Evolutionary conservation across 2,329 filamentous ascomycete species (phyloP).

Genomic region (Colletotrichum sp.): DNA sequence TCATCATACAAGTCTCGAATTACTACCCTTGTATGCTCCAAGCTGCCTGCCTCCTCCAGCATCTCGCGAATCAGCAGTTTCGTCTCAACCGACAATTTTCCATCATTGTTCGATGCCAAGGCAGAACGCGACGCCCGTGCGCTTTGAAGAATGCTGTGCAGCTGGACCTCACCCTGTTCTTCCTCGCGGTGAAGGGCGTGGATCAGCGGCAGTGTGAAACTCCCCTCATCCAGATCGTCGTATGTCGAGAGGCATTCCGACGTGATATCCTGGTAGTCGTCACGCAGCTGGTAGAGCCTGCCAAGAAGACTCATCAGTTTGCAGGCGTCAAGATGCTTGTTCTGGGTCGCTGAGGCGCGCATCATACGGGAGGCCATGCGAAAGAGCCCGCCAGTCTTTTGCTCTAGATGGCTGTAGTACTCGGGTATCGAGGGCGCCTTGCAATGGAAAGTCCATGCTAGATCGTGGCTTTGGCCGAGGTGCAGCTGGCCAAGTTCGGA

Average conservation of each 20-base stretch:
- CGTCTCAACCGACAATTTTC: not conserved
- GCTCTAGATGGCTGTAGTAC: conserved; percentile 25
- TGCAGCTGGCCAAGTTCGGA: conserved; percentile 16
- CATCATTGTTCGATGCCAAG: not conserved
- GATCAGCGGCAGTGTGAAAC: not conserved
- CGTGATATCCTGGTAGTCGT: not conserved
- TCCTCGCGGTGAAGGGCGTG: not conserved
- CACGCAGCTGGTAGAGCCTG: not conserved
- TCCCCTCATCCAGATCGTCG: not conserved
- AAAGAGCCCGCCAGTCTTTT: not conserved
- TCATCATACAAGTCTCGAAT: not conserved
- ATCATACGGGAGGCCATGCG: not conserved
- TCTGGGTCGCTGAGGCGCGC: not conserved
- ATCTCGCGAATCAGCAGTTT: not conserved
- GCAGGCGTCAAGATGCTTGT: not conserved
- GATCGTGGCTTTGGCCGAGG: conserved; percentile 31
- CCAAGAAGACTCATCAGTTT: not conserved
- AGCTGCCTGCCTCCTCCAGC: not conserved
- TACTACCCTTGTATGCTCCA: not conserved
- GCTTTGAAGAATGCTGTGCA: not conserved
- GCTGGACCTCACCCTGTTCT: not conserved
- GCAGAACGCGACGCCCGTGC: not conserved
- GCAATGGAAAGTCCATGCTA: conserved; percentile 27
- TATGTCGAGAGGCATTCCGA: not conserved
- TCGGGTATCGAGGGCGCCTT: conserved; percentile 26